Evolutionary conservation across 345 rosid genomes (phyloP), one percentile per base, ranked within the genome.

Genomic region (Moricandia moricandioides): DNA sequence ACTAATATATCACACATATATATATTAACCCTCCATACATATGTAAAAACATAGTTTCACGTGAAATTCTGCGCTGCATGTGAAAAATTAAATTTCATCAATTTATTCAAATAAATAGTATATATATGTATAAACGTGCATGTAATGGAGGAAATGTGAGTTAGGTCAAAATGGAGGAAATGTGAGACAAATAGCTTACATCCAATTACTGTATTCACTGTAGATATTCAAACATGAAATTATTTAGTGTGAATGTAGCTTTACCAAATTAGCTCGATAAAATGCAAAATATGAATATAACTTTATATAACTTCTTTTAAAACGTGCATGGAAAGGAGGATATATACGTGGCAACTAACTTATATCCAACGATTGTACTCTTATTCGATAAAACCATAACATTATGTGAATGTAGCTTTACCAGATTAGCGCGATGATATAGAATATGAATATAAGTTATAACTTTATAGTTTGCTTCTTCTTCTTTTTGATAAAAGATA

Each of bases 1-100:
- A 34, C 70, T 24, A 52, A 14, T 24, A 54, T 54, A 37, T 26
- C 70, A 63, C 30, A 63, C 3, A 27, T 29, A 29, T 29, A 29
- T 51, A 10, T 37, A 10, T 21, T 43, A 74, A 13, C 49, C 5
- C 35, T 49, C 14, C 18, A 54, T 54, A n/a, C n/a, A 11, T 18
- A 39, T 29, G 1, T 29, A 10, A 47, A 47, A 21, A 26, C 1
- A 59, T 21, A 33, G 16, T 67, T 12, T 62, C 69, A 75, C 69
- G 69, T 75, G 35, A 62, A 52, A 18, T 16, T 68, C 62, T 60
- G 73, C 49, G 35, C 21, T 76, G 64, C 79, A 76, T 69, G 74
- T 33, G 63, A 54, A 69, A 52, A 0, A 0, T 57, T 55, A 17
- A 14, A n/a, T 54, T n/a, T 67, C 21, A 65, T 18, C 51, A n/a